Evolutionary conservation across 495 filamentous ascomycete genomes (phyloP), one percentile per base, ranked within the genome.

Genomic region (Aspergillus nanangensis): DNA sequence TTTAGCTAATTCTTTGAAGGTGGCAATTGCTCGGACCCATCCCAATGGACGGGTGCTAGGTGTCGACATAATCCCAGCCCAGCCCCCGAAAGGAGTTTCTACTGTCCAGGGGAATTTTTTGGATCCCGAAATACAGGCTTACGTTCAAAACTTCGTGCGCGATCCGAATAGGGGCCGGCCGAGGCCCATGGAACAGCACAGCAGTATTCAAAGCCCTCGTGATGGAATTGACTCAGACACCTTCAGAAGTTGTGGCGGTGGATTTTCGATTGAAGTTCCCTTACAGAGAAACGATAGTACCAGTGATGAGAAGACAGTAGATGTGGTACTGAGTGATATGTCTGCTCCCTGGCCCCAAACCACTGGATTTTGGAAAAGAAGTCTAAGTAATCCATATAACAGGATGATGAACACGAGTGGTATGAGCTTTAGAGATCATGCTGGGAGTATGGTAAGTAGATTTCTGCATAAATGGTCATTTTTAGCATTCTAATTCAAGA

Each of bases 401-500:
- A 98, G 93, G 93, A 86, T 98, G 89, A 96, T 96, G 90, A 96
- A 97, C 68, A 95, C 90, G 39, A 96, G 87, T 65, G 93, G 93
- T 31, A 83, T 89, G 48, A 62, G 58, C 14, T 89, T 94, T 63
- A 79, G 78, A 63, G 93, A 98, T 69, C 94, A 98, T 68, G 85
- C 81, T 21, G 89, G 88, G 25, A 96, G 90, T 67, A 98, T 98
- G 88, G 93, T 96, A 71, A 56, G 83, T 70, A 24, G 14, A 21
- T 7, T 38, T 13, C 8, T 27, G 3, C n/a, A 2, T 18, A 21
- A 10, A n/a, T n/a, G n/a, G n/a, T 7, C 3, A 7, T 4, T 3
- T 10, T 22, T 7, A 8, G 5, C 49, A 7, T 51, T 41, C 24
- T 40, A 81, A 61, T 19, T 5, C 2, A 33, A 23, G 11, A 20